A percentile compares a stretch with the other conserved stretches of the same genome.
These are phyloP conservation scores for Trichoderma gracile DNA, from an alignment of 2,329 filamentous ascomycete species.

Conservation along the genomic window DNA sequence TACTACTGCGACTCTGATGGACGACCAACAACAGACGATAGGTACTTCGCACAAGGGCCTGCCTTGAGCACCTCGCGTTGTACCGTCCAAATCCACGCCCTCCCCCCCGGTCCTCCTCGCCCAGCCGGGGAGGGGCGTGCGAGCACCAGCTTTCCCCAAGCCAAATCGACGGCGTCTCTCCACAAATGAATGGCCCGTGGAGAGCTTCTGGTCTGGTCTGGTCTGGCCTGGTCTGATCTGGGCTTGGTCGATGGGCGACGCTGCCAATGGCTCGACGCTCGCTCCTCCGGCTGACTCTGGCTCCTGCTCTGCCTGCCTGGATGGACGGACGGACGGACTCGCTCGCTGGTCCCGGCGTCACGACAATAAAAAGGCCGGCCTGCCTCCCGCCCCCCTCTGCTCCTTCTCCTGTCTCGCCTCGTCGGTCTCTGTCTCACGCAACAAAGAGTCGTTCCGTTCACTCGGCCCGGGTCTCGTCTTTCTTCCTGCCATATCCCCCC, in stretches of 20 bases:
- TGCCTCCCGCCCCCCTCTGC: conserved; percentile 28
- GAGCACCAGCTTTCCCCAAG: conserved; percentile 12
- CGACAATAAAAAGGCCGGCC: conserved; percentile 33
- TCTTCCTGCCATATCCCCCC: conserved; percentile 20
- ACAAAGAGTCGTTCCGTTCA: conserved; percentile 20
- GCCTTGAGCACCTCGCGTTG: background rate
- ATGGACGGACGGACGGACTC: background rate
- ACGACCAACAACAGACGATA: too few relatives aligned
- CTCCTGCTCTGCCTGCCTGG: background rate
- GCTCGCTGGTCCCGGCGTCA: conserved; percentile 24
- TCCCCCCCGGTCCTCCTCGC: background rate
- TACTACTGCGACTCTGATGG: too few relatives aligned
- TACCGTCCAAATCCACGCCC: background rate
- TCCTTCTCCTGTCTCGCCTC: conserved; percentile 29
- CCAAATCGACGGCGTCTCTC: conserved; percentile 20
- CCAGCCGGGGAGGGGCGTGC: conserved; percentile 2
- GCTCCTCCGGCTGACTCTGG: conserved; percentile 3
- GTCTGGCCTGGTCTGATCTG: background rate
- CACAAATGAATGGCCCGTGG: conserved; percentile 7
- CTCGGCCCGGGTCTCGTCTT: conserved; percentile 19
- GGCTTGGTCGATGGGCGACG: background rate
- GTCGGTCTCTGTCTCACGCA: conserved; percentile 31
- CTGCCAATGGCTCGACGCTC: background rate
- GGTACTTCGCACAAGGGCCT: too few relatives aligned
- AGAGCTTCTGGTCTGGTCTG: background rate